These are phyloP conservation scores for Byssoonygena ceratinophila DNA, from an alignment of 2,329 filamentous ascomycete genomes.

Conservation along the genomic window DNA sequence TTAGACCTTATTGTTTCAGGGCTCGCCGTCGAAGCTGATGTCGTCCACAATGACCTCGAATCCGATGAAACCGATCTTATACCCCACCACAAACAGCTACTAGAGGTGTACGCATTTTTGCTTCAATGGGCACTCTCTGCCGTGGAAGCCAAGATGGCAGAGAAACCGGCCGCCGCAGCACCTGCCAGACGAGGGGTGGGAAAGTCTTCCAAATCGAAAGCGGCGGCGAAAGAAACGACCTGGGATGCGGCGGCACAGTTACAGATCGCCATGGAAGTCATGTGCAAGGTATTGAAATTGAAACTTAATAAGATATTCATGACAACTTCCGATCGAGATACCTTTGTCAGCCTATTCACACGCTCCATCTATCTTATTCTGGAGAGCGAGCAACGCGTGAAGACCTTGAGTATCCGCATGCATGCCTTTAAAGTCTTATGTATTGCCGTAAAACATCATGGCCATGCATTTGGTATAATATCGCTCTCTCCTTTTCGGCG, in stretches of 20 bases:
- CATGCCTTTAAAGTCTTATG: conserved; percentile 95
- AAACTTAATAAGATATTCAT: conserved; percentile 89
- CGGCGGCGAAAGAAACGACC: conserved; percentile 56
- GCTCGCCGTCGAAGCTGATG: conserved; percentile 72
- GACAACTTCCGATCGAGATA: conserved; percentile 92
- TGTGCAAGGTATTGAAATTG: conserved; percentile 91
- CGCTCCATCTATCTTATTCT: conserved; percentile 86
- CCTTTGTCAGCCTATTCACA: conserved; percentile 84
- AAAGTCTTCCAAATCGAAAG: conserved; percentile 62
- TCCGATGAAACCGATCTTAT: conserved; percentile 82
- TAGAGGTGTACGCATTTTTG: conserved; percentile 90
- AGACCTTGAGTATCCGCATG: conserved; percentile 82
- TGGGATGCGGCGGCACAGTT: conserved; percentile 89
- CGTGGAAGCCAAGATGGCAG: conserved; percentile 86
- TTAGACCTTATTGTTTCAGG: conserved; percentile 84
- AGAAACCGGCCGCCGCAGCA: conserved; percentile 67
- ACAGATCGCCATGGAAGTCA: conserved; percentile 77
- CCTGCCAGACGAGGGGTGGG: conserved; percentile 63
- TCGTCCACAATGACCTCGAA: conserved; percentile 75
- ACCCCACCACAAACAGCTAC: conserved; percentile 74
- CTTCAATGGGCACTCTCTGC: conserved; percentile 90
- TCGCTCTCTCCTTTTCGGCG: neutral
- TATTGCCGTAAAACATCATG: conserved; percentile 93
- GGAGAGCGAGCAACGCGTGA: conserved; percentile 86
- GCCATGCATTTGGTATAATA: conserved; percentile 73